Conservation (phyloP, 768 basidiomycete species). For the Cytidiella melzeri region DNA sequence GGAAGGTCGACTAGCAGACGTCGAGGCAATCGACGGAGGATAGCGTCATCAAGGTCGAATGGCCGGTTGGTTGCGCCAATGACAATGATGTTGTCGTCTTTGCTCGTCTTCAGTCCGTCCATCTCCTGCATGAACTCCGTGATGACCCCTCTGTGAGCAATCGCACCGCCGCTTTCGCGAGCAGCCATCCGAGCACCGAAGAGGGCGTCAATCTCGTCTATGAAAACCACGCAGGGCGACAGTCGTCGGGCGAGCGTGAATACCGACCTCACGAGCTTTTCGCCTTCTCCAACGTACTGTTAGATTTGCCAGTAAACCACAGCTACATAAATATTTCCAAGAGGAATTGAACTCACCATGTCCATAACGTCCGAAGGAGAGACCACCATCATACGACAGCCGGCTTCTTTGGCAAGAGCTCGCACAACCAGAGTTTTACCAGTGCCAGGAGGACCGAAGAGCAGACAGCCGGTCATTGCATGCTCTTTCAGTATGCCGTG, state of each 20-base stretch:
- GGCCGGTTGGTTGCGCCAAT: constrained; percentile 94
- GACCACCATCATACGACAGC: constrained; percentile 86
- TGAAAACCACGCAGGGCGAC: constrained; percentile 88
- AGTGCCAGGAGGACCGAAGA: constrained; percentile 92
- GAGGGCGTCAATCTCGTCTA: constrained; percentile 92
- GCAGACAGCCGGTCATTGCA: constrained; percentile 82
- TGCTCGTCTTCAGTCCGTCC: constrained; percentile 83
- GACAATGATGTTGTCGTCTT: constrained; percentile 78
- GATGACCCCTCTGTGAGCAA: constrained; percentile 83
- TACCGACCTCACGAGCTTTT: constrained; percentile 83
- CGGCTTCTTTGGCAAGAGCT: constrained; percentile 89
- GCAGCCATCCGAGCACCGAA: constrained; percentile 81
- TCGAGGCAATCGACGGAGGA: constrained; percentile 81
- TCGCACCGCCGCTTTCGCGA: constrained; percentile 69
- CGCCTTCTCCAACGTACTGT: constrained; percentile 85
- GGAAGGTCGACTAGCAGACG: constrained; percentile 86
- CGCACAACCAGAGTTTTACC: constrained; percentile 89
- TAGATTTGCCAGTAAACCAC: constrained; percentile 1
- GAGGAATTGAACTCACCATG: constrained; percentile 51
- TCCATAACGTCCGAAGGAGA: constrained; percentile 95
- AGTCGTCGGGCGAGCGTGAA: constrained; percentile 82
- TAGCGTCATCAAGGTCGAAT: constrained; percentile 88
- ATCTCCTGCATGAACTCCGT: constrained; percentile 96
- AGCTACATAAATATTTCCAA: constrained; percentile 8
- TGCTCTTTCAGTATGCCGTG: constrained; percentile 89